Base-by-base conservation (phyloP, 805 yeast genomes). In the Hanseniaspora lindneri region DNA sequence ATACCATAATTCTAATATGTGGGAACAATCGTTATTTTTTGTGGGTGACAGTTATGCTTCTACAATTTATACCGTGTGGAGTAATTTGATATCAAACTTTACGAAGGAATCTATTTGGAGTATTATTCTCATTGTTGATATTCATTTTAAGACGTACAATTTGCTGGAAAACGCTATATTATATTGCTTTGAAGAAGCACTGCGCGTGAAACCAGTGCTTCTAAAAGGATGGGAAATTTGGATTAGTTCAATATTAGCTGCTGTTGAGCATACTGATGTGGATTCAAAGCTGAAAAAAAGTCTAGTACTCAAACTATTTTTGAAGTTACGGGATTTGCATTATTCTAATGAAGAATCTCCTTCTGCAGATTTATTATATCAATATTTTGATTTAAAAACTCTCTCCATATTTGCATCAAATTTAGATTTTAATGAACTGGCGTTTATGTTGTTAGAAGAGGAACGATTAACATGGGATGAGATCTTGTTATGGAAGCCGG, bases 371-470 rank as follows among this genome's bases (percentile, higher is more conserved):
- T 3, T 7, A 3, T n/a, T 46, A 7, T 46, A 39, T 20, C 4
- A n/a, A 2, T 8, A 3, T 5, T 46, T 39, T 46, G 17, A 24
- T 32, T 24, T 46, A 4, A 17, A 32, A 7, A 20, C 13, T 3
- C 9, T 46, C 2, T 14, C 36, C 9, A 20, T 8, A 3, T 19
- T 46, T 16, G 29, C 39, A 30, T 11, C 39, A 16, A 28, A 14
- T 9, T n/a, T 28, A 4, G 24, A 20, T 7, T 19, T 23, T 8
- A 14, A 30, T 32, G 28, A 46, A 39, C 20, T 32, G 8, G 39
- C 49, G 4, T 39, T 39, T 8, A 39, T 46, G 49, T 16, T 46
- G 11, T 35, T 34, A n/a, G 49, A 46, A 24, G 49, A 46, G 28
- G 33, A 39, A 11, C 23, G 24, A 25, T 9, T 2, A 3, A 17